Evolutionary conservation across 345 rosid species (phyloP).

Genomic region (Atalantia buxifolia): DNA sequence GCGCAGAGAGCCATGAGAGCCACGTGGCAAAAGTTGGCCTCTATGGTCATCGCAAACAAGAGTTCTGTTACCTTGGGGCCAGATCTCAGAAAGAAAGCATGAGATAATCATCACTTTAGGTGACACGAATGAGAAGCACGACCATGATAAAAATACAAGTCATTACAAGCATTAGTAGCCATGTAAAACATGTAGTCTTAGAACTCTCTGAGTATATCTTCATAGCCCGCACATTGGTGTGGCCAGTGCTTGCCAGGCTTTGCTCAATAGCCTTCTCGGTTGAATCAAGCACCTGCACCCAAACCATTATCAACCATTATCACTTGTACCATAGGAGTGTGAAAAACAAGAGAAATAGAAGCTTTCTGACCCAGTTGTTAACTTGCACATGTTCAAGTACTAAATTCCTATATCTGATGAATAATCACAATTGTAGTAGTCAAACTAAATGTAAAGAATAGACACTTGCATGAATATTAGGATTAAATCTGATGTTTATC

Average conservation of each 20-base stretch:
- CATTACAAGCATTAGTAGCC: conserved; percentile 74
- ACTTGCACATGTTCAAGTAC: background rate
- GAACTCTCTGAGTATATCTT: conserved; percentile 61
- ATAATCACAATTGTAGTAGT: background rate
- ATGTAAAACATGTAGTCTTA: conserved; percentile 80
- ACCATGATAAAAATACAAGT: conserved; percentile 78
- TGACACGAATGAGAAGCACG: conserved; percentile 73
- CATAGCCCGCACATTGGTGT: conserved; percentile 59
- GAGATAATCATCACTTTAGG: conserved; percentile 26
- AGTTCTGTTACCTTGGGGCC: background rate
- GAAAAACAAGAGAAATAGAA: background rate
- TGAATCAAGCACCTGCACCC: conserved; percentile 74
- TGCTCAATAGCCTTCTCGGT: conserved; percentile 85
- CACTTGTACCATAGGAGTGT: background rate
- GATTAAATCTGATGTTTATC: background rate
- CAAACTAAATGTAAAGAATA: background rate
- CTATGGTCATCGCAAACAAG: too few species aligned
- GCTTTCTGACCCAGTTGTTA: background rate
- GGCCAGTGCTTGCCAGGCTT: conserved; percentile 84
- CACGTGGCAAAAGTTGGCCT: background rate
- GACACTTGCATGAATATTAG: background rate
- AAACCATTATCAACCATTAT: conserved; percentile 3
- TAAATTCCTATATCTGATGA: background rate
- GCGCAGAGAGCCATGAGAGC: background rate
- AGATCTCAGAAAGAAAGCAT: background rate